These are phyloP conservation scores for Corinectria fuckeliana DNA, from an alignment of 2,329 filamentous ascomycete genomes.

Conservation along the genomic window DNA sequence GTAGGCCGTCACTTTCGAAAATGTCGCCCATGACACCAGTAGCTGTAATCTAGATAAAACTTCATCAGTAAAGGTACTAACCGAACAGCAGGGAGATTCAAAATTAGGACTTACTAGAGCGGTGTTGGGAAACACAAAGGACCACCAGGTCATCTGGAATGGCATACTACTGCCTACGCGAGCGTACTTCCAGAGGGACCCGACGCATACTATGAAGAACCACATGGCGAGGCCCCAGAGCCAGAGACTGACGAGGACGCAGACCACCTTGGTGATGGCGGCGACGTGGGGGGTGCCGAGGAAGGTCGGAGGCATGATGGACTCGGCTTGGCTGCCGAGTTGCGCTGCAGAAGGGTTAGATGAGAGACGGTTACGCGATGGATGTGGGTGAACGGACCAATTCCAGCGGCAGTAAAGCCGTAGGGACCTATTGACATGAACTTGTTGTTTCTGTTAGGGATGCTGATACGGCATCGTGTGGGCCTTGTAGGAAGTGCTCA, in stretches of 20 bases:
- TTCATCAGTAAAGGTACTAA: neutral
- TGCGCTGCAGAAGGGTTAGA: conserved; percentile 43
- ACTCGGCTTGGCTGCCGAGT: conserved; percentile 51
- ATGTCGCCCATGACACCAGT: conserved; percentile 74
- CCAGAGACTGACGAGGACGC: conserved; percentile 74
- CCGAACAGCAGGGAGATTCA: neutral
- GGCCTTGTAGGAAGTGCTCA: conserved; percentile 33
- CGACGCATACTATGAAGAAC: conserved; percentile 84
- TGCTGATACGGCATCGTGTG: too few relatives aligned
- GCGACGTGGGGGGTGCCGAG: conserved; percentile 50
- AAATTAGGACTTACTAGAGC: conserved; percentile 56
- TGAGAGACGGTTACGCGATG: neutral
- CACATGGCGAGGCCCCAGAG: conserved; percentile 83
- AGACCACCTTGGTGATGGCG: conserved; percentile 54
- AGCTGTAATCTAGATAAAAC: conserved; percentile 60
- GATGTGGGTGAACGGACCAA: conserved; percentile 34
- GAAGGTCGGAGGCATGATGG: conserved; percentile 52
- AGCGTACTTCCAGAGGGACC: conserved; percentile 74
- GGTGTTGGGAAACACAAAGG: conserved; percentile 83
- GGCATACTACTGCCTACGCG: conserved; percentile 64
- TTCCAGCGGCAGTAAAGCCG: conserved; percentile 60
- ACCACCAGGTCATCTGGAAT: conserved; percentile 88
- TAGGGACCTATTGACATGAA: conserved; percentile 84
- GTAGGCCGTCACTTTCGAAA: conserved; percentile 64
- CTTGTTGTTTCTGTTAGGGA: conserved; percentile 42